phyloP scores from a whole-genome alignment of 2,329 filamentous ascomycete species.

The Microcera coccophila region DNA sequence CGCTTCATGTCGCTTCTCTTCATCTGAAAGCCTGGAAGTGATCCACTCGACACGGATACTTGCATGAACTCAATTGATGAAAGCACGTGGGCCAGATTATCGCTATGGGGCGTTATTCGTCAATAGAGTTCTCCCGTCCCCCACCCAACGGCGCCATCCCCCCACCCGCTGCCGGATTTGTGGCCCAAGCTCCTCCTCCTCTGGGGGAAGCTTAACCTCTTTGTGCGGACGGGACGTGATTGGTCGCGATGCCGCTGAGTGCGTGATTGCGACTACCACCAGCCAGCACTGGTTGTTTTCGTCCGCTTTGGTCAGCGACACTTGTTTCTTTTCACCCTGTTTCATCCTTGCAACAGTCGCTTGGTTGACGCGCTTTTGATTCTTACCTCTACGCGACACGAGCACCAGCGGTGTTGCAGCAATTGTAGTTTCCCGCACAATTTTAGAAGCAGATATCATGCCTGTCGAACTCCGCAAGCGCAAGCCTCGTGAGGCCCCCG shows the following conservation, averaged over 20 bases:
- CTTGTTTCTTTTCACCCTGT: conserved; percentile 7
- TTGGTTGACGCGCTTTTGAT: neutral
- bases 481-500: conserved; percentile 50
- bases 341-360: neutral
- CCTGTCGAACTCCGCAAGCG: conserved; percentile 58
- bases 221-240: conserved; percentile 10
- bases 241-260: conserved; percentile 15
- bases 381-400: neutral
- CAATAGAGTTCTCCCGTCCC: conserved; percentile 4
- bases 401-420: neutral
- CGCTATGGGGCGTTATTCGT: conserved; percentile 5
- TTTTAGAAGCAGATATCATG: conserved; percentile 40
- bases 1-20: neutral
- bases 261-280: conserved; percentile 25
- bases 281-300: neutral
- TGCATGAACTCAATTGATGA: conserved; percentile 28
- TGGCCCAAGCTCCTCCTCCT: conserved; percentile 31
- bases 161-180: conserved; percentile 18
- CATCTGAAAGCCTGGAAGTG: conserved; percentile 1
- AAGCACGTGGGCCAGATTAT: conserved; percentile 2
- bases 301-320: no score
- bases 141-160: conserved; percentile 4
- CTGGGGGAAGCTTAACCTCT: neutral
- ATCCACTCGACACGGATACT: conserved; percentile 7
- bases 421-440: neutral